Conservation (phyloP, 2,329 filamentous ascomycete genomes). For the Fusarium sp. region DNA sequence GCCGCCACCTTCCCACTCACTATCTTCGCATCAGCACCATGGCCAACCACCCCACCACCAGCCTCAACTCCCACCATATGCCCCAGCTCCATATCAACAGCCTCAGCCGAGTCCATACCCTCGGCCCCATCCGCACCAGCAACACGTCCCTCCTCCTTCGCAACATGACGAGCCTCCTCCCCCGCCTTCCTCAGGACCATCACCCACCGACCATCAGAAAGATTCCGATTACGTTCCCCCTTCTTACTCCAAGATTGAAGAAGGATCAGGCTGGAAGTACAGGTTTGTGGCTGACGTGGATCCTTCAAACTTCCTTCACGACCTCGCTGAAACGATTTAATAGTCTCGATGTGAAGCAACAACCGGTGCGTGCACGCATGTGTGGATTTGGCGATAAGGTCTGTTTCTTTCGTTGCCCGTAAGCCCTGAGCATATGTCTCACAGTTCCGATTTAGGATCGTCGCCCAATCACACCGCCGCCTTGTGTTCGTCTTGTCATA, state of each 20-base stretch:
- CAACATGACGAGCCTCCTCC: slow-evolving; percentile 38
- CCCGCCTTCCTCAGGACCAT: slow-evolving; percentile 23
- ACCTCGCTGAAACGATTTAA: slow-evolving; percentile 27
- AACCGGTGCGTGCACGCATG: slow-evolving; percentile 94
- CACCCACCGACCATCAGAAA: slow-evolving; percentile 27
- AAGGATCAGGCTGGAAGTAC: slow-evolving; percentile 48
- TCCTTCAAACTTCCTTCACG: not conserved
- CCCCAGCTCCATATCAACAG: slow-evolving; percentile 34
- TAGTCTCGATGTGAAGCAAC: slow-evolving; percentile 84
- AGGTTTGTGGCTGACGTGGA: slow-evolving; percentile 40
- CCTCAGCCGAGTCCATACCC: slow-evolving; percentile 38
- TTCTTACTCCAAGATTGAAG: slow-evolving; percentile 49
- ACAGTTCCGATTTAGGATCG: slow-evolving; percentile 71
- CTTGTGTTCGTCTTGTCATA: slow-evolving; percentile 86
- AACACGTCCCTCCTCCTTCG: slow-evolving; percentile 30
- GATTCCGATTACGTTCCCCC: slow-evolving; percentile 34
- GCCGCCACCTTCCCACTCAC: slow-evolving; percentile 33
- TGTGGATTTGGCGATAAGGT: slow-evolving; percentile 99
- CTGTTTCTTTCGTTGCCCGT: slow-evolving; percentile 38
- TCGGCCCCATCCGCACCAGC: slow-evolving; percentile 38
- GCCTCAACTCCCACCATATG: slow-evolving; percentile 34
- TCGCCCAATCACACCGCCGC: slow-evolving; percentile 93
- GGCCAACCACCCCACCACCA: slow-evolving; percentile 31
- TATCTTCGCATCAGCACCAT: slow-evolving; percentile 35
- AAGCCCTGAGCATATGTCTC: not conserved